These are phyloP conservation scores for Mycogone perniciosa DNA, from an alignment of 2,329 filamentous ascomycete species.

Conservation along the genomic window DNA sequence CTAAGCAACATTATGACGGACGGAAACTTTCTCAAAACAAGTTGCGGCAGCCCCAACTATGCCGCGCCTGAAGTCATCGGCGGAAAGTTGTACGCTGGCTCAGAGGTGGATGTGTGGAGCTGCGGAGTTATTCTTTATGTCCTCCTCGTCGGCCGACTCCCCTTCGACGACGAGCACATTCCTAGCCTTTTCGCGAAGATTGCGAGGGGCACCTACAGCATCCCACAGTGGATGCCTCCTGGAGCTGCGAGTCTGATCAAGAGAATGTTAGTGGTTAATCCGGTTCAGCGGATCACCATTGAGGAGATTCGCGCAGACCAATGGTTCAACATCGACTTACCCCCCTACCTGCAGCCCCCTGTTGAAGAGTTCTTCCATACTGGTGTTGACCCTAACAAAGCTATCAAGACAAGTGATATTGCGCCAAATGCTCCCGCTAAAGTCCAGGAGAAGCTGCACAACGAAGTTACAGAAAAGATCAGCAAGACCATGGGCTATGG, in stretches of 20 bases:
- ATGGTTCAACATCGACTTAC: conserved; percentile 87
- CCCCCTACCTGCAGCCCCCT: conserved; percentile 78
- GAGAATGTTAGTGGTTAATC: conserved; percentile 92
- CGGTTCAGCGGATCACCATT: conserved; percentile 88
- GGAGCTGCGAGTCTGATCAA: conserved; percentile 79
- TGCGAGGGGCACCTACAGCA: conserved; percentile 84
- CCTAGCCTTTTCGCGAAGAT: conserved; percentile 98
- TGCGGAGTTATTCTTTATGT: conserved; percentile 88
- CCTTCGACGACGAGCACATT: conserved; percentile 98
- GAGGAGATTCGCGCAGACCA: conserved; percentile 87
- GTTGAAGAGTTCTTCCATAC: conserved; percentile 91
- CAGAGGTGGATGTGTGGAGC: conserved; percentile 98
- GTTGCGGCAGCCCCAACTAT: conserved; percentile 96
- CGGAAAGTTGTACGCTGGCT: conserved; percentile 93
- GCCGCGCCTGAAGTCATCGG: conserved; percentile 97
- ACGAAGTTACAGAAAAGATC: conserved; percentile 89
- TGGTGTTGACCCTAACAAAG: conserved; percentile 86
- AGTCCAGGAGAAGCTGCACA: conserved; percentile 83
- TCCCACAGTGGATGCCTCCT: conserved; percentile 82
- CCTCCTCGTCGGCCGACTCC: conserved; percentile 72
- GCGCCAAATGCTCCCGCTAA: conserved; percentile 71
- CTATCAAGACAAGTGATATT: conserved; percentile 76
- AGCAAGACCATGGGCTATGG: conserved; percentile 98
- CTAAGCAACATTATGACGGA: conserved; percentile 99
- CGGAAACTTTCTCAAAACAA: conserved; percentile 97